Conservation (phyloP, 192 early-diverging fungal species). For the Backusella australiensis region DNA sequence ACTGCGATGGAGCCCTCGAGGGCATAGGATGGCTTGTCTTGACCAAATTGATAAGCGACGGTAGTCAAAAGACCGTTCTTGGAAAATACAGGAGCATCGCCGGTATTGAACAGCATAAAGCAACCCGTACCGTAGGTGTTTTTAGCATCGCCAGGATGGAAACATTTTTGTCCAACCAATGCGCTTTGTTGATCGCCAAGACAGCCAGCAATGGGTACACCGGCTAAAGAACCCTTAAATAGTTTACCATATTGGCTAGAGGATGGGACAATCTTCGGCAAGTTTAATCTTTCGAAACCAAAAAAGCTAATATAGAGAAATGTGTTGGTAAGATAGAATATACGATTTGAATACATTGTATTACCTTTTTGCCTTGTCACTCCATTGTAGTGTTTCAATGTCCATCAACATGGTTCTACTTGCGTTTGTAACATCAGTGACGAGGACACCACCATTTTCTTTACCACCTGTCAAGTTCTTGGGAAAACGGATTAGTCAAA, state of each 20-base stretch:
- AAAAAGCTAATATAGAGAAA: constrained; percentile 23
- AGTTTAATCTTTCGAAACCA: constrained; percentile 47
- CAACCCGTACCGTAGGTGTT: constrained; percentile 97
- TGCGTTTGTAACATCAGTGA: constrained; percentile 94
- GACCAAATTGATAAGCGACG: constrained; percentile 84
- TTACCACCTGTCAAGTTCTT: constrained; percentile 83
- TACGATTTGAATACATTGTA: background rate
- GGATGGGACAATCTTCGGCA: constrained; percentile 84
- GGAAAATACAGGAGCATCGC: constrained; percentile 68
- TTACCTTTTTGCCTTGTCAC: constrained; percentile 54
- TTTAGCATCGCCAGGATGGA: constrained; percentile 82
- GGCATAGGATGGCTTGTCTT: constrained; percentile 73
- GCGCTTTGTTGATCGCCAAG: constrained; percentile 96
- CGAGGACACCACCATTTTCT: constrained; percentile 61
- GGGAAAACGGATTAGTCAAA: background rate
- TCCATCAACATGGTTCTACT: constrained; percentile 95
- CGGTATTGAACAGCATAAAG: constrained; percentile 96
- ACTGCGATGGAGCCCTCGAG: constrained; percentile 92
- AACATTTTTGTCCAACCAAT: constrained; percentile 92
- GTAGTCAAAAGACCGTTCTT: constrained; percentile 87
- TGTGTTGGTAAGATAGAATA: background rate
- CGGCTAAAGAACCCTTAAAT: constrained; percentile 56
- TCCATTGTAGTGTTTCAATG: constrained; percentile 79
- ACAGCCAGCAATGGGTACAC: constrained; percentile 82
- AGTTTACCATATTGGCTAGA: constrained; percentile 73